Base-by-base conservation (phyloP, 2,329 filamentous ascomycete species). In the Raffaelea albimanens region DNA sequence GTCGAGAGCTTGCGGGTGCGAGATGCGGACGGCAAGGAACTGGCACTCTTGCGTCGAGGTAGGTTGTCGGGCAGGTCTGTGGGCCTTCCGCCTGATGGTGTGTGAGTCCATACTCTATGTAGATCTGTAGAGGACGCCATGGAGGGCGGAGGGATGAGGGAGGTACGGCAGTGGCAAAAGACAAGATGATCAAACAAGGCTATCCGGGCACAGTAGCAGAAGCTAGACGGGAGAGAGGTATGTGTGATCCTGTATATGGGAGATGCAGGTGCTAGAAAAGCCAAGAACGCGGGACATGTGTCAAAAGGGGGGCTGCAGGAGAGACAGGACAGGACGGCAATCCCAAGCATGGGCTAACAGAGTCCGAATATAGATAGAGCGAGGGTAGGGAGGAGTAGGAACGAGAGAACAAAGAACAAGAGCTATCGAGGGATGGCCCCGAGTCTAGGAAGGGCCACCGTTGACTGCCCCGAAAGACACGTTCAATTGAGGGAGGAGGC, bases 51-150 rank as follows among this genome's bases (percentile, higher is more conserved):
- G 31, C 49, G 49, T 40, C 53, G 52, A 3, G 25, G 45, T 2
- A 49, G 21, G 4, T 41, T 33, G 40, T 44, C 34, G 8, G 45
- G 25, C 5, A 52, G 14, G 2, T 47, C 43, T 22, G 46, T 21
- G 8, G 50, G 22, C 39, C 45, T 45, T 29, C 51, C 54, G 44
- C 53, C 48, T 51, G 54, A 49, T 19, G 50, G 46, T 11, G 46
- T 55, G 51, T 54, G 49, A 52, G 54, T 51, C 5, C 52, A 50
- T 10, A 40, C 33, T 19, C 52, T 33, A 7, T 34, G 14, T 8
- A 44, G 4, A 13, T 47, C 33, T 14, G 36, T 3, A 16, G 41
- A 46, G n/a, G 49, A 34, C 3, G 29, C 25, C 25, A 36, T 36
- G 42, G 39, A 43, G 51, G 49, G 31, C 53, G 50, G 48, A 3